Evolutionary conservation across 2,329 filamentous ascomycete species (phyloP), one percentile per base, ranked within the genome.

Genomic region (Sclerotinia sclerotiorum): DNA sequence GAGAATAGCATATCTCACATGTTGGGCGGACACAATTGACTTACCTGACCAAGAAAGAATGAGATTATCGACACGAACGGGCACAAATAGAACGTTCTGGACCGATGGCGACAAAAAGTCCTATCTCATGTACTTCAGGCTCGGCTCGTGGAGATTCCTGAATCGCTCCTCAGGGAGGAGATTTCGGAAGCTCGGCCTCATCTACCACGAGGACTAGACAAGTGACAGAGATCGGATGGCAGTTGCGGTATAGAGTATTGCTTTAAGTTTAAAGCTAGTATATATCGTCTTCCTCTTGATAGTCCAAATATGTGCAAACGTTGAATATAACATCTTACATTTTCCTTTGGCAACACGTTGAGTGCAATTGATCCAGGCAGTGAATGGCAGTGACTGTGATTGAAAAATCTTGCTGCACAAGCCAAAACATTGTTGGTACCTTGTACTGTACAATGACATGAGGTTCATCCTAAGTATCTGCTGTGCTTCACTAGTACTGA

Each of bases 401-500:
- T 63, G 60, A 51, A 5, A 63, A 49, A 42, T 51, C 17, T 35
- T 8, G 7, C n/a, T 27, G 60, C 32, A n/a, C 32, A 24, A 24
- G 29, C 46, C 60, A 51, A 52, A 39, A 5, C 10, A 52, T 39
- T 39, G 29, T 49, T 42, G 29, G 32, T 49, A 51, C 32, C 60
- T 51, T 39, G 46, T 52, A 51, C 60, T 63, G 46, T 51, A 63
- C 60, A 63, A 51, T 63, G 60, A 51, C 60, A 63, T 51, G 60
- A 63, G 48, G 60, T 63, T 51, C 60, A 63, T 63, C 60, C 60
- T 39, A 51, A 42, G 60, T 63, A 63, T 52, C 60, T 63, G 60
- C 48, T 51, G 60, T 63, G 46, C 60, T 63, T 63, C 60, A 35
- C 60, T 63, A 63, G 60, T 51, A 63, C 60, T 63, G 60, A 63